Evolutionary conservation across 257 asterid genomes (phyloP).

Genomic region (Hygrophila difformis): DNA sequence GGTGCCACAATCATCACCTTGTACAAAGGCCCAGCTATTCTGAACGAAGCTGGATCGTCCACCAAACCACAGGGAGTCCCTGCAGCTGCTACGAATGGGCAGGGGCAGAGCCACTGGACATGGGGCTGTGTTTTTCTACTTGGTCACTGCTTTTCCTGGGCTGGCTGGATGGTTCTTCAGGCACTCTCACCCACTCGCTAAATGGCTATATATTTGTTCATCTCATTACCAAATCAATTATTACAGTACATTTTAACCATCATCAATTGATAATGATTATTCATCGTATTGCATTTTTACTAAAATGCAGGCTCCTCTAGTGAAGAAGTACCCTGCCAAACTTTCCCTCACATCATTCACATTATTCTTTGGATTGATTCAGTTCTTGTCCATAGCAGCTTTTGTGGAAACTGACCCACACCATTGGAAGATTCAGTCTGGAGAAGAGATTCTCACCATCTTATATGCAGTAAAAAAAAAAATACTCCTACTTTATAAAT

Average conservation of each 20-base stretch:
- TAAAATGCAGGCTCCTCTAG: slow-evolving; percentile 63
- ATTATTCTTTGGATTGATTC: slow-evolving; percentile 73
- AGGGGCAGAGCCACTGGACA: slow-evolving; percentile 38
- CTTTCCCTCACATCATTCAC: slow-evolving; percentile 82
- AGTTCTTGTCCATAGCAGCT: slow-evolving; percentile 72
- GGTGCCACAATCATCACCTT: slow-evolving; percentile 73
- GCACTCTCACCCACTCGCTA: slow-evolving; percentile 11
- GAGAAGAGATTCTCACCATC: slow-evolving; percentile 62
- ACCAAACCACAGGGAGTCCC: slow-evolving; percentile 11
- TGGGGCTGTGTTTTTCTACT: slow-evolving; percentile 71
- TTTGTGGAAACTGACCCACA: slow-evolving; percentile 59
- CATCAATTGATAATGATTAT: too few species aligned
- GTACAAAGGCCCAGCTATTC: slow-evolving; percentile 69
- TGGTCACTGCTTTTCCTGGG: slow-evolving; percentile 88
- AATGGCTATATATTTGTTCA: too few species aligned
- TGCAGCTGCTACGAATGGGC: too few species aligned
- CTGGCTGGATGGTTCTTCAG: slow-evolving; percentile 93
- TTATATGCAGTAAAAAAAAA: slow-evolving; percentile 66
- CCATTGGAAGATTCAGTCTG: slow-evolving; percentile 60
- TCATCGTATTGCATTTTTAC: too few species aligned
- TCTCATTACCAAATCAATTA: too few species aligned
- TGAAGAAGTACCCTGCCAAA: slow-evolving; percentile 82
- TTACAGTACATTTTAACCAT: too few species aligned
- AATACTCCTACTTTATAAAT: too few species aligned
- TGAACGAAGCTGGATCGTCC: slow-evolving; percentile 18